A percentile compares a stretch with the other conserved stretches of the same genome.
Conservation (phyloP, 768 basidiomycete species). For the Rubroboletus pulcherrimus region DNA sequence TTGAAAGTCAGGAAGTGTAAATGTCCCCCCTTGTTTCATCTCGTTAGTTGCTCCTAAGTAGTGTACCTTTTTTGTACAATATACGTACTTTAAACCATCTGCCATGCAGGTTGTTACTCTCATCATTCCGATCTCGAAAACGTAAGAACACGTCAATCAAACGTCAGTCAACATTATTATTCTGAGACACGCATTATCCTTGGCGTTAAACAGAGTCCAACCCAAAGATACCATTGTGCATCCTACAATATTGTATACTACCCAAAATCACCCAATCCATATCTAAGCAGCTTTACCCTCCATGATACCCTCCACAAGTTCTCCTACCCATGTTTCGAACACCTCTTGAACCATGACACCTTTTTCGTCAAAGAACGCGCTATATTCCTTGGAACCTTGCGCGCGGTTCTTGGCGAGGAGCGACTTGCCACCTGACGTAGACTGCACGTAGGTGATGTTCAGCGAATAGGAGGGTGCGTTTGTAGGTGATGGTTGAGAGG, state of each 20-base stretch:
- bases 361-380: conserved; percentile 75
- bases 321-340: conserved; percentile 78
- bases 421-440: conserved; percentile 82
- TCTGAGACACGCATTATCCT: background rate
- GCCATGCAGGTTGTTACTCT: background rate
- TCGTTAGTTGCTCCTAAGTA: background rate
- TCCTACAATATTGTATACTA: conserved; percentile 28
- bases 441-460: conserved; percentile 66
- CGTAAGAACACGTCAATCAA: background rate
- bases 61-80: conserved; percentile 9
- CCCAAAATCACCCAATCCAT: conserved; percentile 3
- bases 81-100: background rate
- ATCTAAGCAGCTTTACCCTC: conserved; percentile 54
- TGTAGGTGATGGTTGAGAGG: conserved; percentile 26
- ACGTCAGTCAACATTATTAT: background rate
- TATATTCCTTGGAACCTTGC: conserved; percentile 54
- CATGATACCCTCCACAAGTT: conserved; percentile 68
- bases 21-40: background rate
- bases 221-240: conserved; percentile 25
- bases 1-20: conserved; percentile 33
- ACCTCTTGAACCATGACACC: conserved; percentile 73
- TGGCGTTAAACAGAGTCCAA: background rate
- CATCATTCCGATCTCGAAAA: background rate
- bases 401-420: conserved; percentile 70
- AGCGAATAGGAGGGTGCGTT: conserved; percentile 67